Base-by-base conservation (phyloP, 768 basidiomycete genomes). In the Macrolepiota albuminosa region DNA sequence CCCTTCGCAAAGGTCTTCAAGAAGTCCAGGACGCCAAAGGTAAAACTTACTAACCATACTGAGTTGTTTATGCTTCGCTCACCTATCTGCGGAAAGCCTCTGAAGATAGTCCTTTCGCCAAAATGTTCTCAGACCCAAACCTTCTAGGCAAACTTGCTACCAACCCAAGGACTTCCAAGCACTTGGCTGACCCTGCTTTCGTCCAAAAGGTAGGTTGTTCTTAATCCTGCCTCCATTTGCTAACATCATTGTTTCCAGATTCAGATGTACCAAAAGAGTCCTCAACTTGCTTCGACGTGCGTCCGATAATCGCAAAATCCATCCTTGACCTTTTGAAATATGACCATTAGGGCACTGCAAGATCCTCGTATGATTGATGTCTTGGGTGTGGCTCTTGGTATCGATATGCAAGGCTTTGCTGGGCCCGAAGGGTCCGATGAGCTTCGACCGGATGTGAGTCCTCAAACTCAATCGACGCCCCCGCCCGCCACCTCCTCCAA, bases 291-390 rank as follows among this genome's bases (percentile, higher is more conserved):
- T 24, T 78, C 84, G 56, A 72, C 69, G 86, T 86, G 58, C 61
- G 80, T 73, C 46, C n/a, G 29, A 29, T 21, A 52, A 36, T 50
- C 42, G 13, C 58, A 18, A 24, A 7, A 40, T 2, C 34, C 18
- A 55, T 50, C 6, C 3, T 50, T 36, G 13, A 50, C 16, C 33
- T 45, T 45, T 43, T 37, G 49, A 51, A 16, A 26, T 33, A 39
- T 49, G 40, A 29, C 40, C 46, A 65, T 21, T 64, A 85, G 82
- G 48, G 81, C 84, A 67, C 71, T 91, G 65, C 76, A 84, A 61
- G 95, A 98, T 73, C 86, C 95, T 39, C 84, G 95, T 60, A 94
- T 97, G 93, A 92, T 94, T 72, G 89, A 92, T 69, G 94, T 94
- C 16, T 78, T 98, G 47, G 95, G 95, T 61, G 95, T 86, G 11